Percentiles rank a stretch among this genome's conserved stretches.
Conservation (phyloP, 1,284 basidiomycete species). For the Phellinidium pouzarii region DNA sequence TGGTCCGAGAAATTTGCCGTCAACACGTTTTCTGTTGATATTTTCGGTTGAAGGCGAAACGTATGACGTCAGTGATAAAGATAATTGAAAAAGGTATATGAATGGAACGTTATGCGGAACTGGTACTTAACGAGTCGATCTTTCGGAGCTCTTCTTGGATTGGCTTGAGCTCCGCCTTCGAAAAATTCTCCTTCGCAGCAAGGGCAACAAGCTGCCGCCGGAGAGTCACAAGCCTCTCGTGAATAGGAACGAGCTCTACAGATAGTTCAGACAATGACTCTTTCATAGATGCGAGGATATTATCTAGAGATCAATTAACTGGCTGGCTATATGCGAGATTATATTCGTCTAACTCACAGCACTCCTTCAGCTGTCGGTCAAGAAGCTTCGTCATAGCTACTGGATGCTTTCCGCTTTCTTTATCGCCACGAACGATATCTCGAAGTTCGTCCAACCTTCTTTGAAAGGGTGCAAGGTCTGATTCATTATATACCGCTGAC, state of each 20-base stretch:
- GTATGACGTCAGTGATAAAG: conserved; percentile 20
- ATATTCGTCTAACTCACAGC: conserved; percentile 53
- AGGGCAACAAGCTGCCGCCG: conserved; percentile 87
- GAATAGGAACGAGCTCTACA: conserved; percentile 82
- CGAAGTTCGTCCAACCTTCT: conserved; percentile 74
- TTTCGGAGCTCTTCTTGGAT: conserved; percentile 90
- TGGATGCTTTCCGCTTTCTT: conserved; percentile 78
- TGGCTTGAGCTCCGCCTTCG: conserved; percentile 85
- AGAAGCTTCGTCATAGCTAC: conserved; percentile 86
- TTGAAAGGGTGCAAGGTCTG: conserved; percentile 82
- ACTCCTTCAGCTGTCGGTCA: conserved; percentile 86
- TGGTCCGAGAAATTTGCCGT: conserved; percentile 93
- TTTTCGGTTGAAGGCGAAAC: not conserved
- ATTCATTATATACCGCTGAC: conserved; percentile 86
- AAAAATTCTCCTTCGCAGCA: conserved; percentile 79
- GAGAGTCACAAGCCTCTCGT: conserved; percentile 83
- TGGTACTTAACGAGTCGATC: conserved; percentile 84
- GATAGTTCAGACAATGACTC: conserved; percentile 83
- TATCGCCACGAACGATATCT: conserved; percentile 77
- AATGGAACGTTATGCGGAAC: conserved; percentile 26
- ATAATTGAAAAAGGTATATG: conserved; percentile 27
- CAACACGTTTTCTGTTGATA: conserved; percentile 72
- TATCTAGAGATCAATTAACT: conserved; percentile 45
- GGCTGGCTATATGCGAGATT: conserved; percentile 10
- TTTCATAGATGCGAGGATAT: conserved; percentile 68